Conservation (phyloP, 208 protist species). For the Naegleria gruberi region DNA sequence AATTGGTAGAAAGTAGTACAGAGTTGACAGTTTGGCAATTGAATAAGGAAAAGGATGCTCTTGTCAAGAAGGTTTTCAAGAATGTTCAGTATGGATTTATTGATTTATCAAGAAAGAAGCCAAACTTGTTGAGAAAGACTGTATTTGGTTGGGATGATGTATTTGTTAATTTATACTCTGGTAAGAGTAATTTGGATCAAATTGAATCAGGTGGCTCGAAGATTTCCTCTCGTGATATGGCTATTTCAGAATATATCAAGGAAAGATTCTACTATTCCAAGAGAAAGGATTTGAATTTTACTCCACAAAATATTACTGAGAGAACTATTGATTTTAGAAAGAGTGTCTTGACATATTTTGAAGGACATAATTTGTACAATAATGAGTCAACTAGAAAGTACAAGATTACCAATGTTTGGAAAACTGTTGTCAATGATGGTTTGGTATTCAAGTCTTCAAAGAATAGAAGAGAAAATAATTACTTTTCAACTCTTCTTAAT, state of each 20-base stretch:
- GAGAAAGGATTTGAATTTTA: background rate
- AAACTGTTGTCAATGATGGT: background rate
- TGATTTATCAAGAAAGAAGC: background rate
- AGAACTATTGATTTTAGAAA: background rate
- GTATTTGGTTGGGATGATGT: conserved; percentile 14
- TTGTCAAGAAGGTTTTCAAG: background rate
- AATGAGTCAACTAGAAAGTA: background rate
- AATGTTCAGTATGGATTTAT: background rate
- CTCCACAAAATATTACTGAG: background rate
- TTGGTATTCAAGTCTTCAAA: background rate
- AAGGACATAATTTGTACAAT: background rate
- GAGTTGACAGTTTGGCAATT: background rate
- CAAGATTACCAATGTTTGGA: background rate
- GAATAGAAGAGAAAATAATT: background rate
- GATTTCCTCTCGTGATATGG: background rate
- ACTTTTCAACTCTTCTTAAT: background rate
- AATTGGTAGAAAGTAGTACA: background rate
- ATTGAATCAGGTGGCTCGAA: background rate
- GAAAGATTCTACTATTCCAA: background rate
- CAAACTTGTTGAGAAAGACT: background rate
- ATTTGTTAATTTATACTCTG: background rate
- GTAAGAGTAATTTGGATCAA: background rate
- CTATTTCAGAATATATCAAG: background rate
- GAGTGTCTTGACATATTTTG: background rate
- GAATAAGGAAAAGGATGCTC: background rate